A percentile compares a stretch with the other conserved stretches of the same genome.
Conservation (phyloP, 805 yeast genomes). For the Torulaspora gathmanii region DNA sequence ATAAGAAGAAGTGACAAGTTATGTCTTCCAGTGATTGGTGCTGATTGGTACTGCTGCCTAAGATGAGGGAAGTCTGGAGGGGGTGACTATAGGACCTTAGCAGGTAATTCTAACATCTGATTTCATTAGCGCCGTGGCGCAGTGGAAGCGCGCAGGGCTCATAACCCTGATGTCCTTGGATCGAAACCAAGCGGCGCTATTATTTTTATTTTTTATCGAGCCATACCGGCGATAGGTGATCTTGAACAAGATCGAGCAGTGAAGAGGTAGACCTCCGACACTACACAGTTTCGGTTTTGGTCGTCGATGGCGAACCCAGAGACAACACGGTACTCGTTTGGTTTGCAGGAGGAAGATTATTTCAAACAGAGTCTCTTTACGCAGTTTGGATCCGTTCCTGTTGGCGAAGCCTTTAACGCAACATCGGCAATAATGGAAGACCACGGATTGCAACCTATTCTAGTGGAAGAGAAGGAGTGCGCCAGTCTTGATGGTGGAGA, state of each 20-base stretch:
- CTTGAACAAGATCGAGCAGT: background rate
- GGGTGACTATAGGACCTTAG: too few relatives aligned
- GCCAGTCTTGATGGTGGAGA: conserved; percentile 3
- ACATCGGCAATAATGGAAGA: conserved; percentile 3
- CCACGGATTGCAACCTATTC: conserved; percentile 13
- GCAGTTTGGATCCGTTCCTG: conserved; percentile 4
- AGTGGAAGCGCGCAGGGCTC: conserved; percentile 99
- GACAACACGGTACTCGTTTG: conserved; percentile 1
- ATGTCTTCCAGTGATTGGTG: too few relatives aligned
- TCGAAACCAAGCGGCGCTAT: conserved; percentile 95
- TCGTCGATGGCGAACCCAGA: conserved; percentile 2
- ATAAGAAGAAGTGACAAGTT: too few relatives aligned
- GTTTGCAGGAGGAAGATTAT: conserved; percentile 6
- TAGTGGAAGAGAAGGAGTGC: conserved; percentile 11
- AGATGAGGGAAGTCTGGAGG: too few relatives aligned
- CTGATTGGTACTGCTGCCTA: too few relatives aligned
- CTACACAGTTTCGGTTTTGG: background rate
- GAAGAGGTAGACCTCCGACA: background rate
- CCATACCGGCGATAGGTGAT: background rate
- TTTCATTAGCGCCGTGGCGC: conserved; percentile 83
- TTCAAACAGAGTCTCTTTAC: conserved; percentile 2
- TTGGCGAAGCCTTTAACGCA: conserved; percentile 1
- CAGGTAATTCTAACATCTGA: too few relatives aligned
- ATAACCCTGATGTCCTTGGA: conserved; percentile 97
- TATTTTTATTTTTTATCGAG: conserved; percentile 15